Base-by-base conservation (phyloP, 257 asterid genomes). In the Solanum etuberosum region DNA sequence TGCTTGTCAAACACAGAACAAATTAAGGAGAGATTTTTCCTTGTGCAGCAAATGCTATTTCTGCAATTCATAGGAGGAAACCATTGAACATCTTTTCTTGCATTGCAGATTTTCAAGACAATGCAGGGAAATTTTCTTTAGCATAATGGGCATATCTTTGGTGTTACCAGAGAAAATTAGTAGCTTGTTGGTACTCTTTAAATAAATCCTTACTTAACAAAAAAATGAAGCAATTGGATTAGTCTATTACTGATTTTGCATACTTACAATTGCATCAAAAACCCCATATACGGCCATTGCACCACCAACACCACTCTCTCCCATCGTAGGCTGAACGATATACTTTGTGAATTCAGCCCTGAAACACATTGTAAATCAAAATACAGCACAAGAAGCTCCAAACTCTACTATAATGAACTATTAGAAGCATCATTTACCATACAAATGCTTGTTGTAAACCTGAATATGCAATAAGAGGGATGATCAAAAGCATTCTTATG, bases 341-440 rank as follows among this genome's bases (percentile, higher is more conserved):
- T 93, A 94, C 89, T 95, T 96, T n/a, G 99, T 96, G 91, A 93
- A 96, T 83, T 91, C 98, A 86, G 98, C 98, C 98, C 99, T 95
- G 91, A 85, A 65, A 86, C 40, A 78, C 18, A 25, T 27, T 46
- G 42, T 48, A 23, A 81, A 29, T 48, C 57, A 20, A 48, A 48
- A 46, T 29, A 37, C 54, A 86, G 35, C 43, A 48, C 2, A 78
- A 14, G 27, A 27, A 76, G 48, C n/a, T 29, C 57, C 43, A 74
- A 23, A 83, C 12, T 54, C 34, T 48, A 86, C 86, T 82, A 21
- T 21, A 43, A 77, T 42, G 65, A 42, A 23, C 65, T 8, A 31
- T 40, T 27, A 35, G 61, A 81, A 29, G 42, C 34, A 48, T 48
- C 72, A 40, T 84, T 92, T 95, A 97, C 99, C 99, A 95, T 80